Evolutionary conservation across 495 filamentous ascomycete genomes (phyloP), one percentile per base, ranked within the genome.

Genomic region (Podospora comata): DNA sequence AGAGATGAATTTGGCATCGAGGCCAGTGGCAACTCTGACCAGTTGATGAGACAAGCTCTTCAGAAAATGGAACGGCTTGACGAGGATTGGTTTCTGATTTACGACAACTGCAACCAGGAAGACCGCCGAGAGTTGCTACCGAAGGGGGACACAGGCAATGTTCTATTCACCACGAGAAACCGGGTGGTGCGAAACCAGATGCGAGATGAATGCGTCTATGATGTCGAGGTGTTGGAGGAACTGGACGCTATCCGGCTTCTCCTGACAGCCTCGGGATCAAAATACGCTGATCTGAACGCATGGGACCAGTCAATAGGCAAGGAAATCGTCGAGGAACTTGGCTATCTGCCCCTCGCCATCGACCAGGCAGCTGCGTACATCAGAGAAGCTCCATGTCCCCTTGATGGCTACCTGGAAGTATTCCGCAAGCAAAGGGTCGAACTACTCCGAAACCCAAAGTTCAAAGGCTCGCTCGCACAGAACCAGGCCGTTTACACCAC

Each of bases 341-440:
- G 67, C 0, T 70, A 28, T 56, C 62, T 76, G 4, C 72, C 74
- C 0, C 67, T 74, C 6, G 74, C 70, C 3, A 65, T 76, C 19
- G 69, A 69, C n/a, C 65, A 71, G 27, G 70, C 70, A 3, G 74
- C 64, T 9, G 69, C 65, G 2, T 68, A 59, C 19, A 69, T 76
- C 15, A 39, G 62, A 26, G 34, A 66, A 5, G 13, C 5, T 5
- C 3, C 7, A 11, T 66, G 48, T 58, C 55, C 7, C 5, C 55
- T 58, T 58, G 55, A 56, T 20, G 54, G 30, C 2, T 72, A 67
- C 56, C 62, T 70, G 4, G 57, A 32, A 6, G 53, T 58, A n/a
- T 68, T 67, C 34, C n/a, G 26, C 0, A 20, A 65, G 7, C 32
- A 65, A 27, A 61, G 28, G 15, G 27, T 13, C 1, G 44, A 59